These are phyloP conservation scores for Rhodotorula babjevae DNA, from an alignment of 768 basidiomycete genomes.

Conservation along the genomic window DNA sequence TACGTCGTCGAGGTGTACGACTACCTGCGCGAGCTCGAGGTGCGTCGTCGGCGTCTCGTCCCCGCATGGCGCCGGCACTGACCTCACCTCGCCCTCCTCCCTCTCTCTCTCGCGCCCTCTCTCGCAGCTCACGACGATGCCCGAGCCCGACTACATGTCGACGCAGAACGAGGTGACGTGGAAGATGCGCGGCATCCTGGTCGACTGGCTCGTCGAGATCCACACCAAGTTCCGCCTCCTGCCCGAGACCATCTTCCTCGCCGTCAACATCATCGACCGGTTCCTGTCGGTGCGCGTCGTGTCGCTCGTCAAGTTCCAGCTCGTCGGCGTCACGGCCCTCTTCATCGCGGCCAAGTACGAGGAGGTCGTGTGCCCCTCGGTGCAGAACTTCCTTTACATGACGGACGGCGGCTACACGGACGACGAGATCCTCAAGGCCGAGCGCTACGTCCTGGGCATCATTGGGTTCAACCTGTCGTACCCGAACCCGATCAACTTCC, in stretches of 20 bases:
- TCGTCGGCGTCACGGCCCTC: conserved; percentile 81
- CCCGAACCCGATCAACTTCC: conserved; percentile 83
- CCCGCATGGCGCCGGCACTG: too few relatives aligned
- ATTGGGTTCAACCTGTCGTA: conserved; percentile 79
- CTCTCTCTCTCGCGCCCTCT: not conserved
- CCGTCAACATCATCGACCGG: conserved; percentile 72
- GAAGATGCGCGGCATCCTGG: conserved; percentile 81
- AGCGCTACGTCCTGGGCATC: conserved; percentile 78
- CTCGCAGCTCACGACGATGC: conserved; percentile 66
- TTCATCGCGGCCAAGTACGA: conserved; percentile 89
- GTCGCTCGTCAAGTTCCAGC: conserved; percentile 76
- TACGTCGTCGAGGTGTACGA: conserved; percentile 91
- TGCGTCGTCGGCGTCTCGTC: conserved; percentile 46
- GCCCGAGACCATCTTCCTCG: conserved; percentile 86
- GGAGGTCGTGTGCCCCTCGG: conserved; percentile 82
- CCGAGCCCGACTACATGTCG: conserved; percentile 75
- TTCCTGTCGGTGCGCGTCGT: conserved; percentile 66
- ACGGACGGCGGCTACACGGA: conserved; percentile 71
- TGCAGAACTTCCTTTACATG: conserved; percentile 71
- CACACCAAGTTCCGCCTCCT: conserved; percentile 78
- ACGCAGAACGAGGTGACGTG: conserved; percentile 76
- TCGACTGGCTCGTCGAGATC: conserved; percentile 90
- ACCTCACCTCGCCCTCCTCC: conserved; percentile 4
- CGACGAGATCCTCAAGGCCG: conserved; percentile 79
- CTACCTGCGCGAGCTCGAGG: conserved; percentile 82